Percentiles rank a stretch among this genome's conserved stretches.
phyloP scores from a whole-genome alignment of 257 asterid species.

The Cinchona pubescens region DNA sequence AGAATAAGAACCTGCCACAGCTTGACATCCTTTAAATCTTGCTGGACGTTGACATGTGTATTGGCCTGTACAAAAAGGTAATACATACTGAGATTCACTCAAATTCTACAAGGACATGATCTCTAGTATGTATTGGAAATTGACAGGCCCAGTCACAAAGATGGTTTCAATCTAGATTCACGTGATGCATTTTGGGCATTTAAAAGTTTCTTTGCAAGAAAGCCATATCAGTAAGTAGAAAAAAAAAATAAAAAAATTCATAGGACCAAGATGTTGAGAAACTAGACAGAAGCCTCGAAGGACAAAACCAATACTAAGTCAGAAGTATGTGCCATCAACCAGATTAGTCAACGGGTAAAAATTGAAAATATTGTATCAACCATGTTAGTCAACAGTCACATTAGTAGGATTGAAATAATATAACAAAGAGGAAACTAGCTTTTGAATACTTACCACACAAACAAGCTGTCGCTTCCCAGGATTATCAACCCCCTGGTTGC shows the following conservation, averaged over 20 bases:
- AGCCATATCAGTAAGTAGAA: too few species aligned
- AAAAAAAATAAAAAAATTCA: too few species aligned
- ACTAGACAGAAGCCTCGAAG: too few species aligned
- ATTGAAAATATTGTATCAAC: background rate
- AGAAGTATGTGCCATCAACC: background rate
- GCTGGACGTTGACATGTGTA: constrained; percentile 86
- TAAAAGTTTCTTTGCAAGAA: too few species aligned
- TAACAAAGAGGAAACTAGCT: constrained; percentile 6
- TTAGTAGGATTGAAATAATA: constrained; percentile 1
- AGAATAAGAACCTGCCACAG: constrained; percentile 84
- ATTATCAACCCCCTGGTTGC: constrained; percentile 73
- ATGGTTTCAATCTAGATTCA: too few species aligned
- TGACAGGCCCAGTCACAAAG: too few species aligned
- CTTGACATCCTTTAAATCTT: constrained; percentile 88
- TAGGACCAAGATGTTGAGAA: too few species aligned
- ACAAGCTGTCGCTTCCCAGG: constrained; percentile 92
- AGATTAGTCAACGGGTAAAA: background rate
- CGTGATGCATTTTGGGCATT: too few species aligned
- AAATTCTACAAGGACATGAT: constrained; percentile 25
- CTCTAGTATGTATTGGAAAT: too few species aligned
- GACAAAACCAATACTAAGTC: too few species aligned
- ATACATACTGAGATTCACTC: constrained; percentile 22
- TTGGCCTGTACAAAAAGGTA: constrained; percentile 66
- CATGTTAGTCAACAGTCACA: background rate
- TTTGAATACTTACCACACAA: constrained; percentile 73